phyloP scores from a whole-genome alignment of 1,284 basidiomycete genomes.

The Pisolithus thermaeus region DNA sequence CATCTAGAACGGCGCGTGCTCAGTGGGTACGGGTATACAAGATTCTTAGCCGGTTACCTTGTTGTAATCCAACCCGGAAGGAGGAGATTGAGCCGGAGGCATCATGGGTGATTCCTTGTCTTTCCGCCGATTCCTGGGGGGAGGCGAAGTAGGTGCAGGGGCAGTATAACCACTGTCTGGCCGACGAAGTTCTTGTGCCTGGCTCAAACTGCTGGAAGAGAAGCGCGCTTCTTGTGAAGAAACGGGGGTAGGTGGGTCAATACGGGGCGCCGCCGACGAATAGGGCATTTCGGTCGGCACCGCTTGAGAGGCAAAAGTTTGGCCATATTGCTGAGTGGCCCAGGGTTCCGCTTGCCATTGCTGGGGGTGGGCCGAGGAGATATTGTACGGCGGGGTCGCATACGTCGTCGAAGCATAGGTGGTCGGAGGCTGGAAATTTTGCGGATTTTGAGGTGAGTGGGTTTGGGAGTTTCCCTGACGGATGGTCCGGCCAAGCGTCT shows the following conservation, averaged over 20 bases:
- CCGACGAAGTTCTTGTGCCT: constrained; percentile 26
- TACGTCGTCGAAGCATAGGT: constrained; percentile 28
- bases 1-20: constrained; percentile 28
- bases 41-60: constrained; percentile 36
- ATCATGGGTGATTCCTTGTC: constrained; percentile 32
- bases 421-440: constrained; percentile 23
- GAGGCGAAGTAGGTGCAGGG: constrained; percentile 23
- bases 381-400: constrained; percentile 19
- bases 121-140: constrained; percentile 28
- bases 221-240: constrained; percentile 27
- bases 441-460: constrained; percentile 31
- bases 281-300: constrained; percentile 30
- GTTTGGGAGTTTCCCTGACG: constrained; percentile 35
- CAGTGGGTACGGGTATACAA: constrained; percentile 10
- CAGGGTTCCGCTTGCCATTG: constrained; percentile 33
- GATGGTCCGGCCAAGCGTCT: constrained; percentile 29
- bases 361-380: constrained; percentile 12
- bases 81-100: constrained; percentile 16
- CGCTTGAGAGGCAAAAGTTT: constrained; percentile 23
- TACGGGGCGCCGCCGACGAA: constrained; percentile 28
- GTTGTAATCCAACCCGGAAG: constrained; percentile 40
- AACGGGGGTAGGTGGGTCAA: constrained; percentile 20
- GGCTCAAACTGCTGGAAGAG: constrained; percentile 16
- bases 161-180: constrained; percentile 28
- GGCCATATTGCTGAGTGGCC: constrained; percentile 30